Conservation (phyloP, 2,329 filamentous ascomycete genomes). For the Scytalidium sp. region DNA sequence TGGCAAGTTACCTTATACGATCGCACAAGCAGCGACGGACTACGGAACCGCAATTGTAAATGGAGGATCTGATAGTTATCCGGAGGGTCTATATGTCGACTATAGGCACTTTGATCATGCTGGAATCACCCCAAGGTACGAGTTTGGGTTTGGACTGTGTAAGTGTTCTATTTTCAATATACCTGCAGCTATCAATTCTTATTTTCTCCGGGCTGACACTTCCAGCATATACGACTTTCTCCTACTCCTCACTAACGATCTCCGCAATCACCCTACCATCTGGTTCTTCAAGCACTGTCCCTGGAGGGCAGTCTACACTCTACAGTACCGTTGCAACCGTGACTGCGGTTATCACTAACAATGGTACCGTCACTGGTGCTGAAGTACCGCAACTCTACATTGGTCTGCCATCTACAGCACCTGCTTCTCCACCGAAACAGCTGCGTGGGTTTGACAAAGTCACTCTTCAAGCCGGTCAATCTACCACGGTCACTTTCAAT, state of each 20-base stretch:
- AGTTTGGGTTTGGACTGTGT: constrained; percentile 47
- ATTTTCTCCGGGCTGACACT: neutral
- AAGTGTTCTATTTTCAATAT: neutral
- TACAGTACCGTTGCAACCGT: constrained; percentile 62
- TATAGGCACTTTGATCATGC: constrained; percentile 49
- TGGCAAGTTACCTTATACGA: constrained; percentile 50
- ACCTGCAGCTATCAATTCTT: neutral
- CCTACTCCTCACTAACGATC: constrained; percentile 16
- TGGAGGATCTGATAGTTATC: constrained; percentile 30
- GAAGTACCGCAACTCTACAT: constrained; percentile 51
- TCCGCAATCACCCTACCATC: constrained; percentile 8
- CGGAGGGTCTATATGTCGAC: constrained; percentile 48
- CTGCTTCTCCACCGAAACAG: constrained; percentile 45
- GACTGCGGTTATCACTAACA: constrained; percentile 60
- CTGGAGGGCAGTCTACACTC: constrained; percentile 54
- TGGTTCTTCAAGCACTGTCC: constrained; percentile 4
- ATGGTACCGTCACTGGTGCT: constrained; percentile 47
- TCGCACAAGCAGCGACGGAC: constrained; percentile 46
- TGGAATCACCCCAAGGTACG: constrained; percentile 31
- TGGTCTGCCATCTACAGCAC: constrained; percentile 33
- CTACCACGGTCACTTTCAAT: constrained; percentile 40
- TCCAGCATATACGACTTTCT: constrained; percentile 50
- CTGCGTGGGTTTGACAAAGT: constrained; percentile 64
- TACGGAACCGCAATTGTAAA: constrained; percentile 36
- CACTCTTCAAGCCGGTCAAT: constrained; percentile 42